Evolutionary conservation across 768 basidiomycete species (phyloP).

Genomic region (Suillus luteus): DNA sequence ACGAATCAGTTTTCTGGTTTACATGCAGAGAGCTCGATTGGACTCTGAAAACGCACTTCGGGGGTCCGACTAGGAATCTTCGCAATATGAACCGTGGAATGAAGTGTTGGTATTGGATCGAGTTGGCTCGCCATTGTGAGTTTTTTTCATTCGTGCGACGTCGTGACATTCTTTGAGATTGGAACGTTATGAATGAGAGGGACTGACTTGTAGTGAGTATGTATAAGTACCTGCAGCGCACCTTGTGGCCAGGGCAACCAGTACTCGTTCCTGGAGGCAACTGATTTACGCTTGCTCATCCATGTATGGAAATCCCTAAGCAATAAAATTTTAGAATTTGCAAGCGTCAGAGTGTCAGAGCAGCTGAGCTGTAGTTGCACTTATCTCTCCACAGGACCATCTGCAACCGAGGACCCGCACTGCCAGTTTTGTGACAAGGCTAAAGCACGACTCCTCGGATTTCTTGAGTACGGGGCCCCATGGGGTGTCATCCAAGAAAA

Average conservation of each 20-base stretch:
- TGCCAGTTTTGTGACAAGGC: background rate
- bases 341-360: background rate
- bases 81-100: slow-evolving; percentile 17
- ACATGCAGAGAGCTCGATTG: background rate
- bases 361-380: no score
- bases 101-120: slow-evolving; percentile 15
- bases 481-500: background rate
- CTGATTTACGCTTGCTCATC: background rate
- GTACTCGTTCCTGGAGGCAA: background rate
- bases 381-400: no score
- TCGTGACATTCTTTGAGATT: background rate
- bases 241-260: background rate
- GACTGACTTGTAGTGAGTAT: background rate
- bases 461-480: no score
- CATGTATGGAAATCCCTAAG: background rate
- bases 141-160: no score
- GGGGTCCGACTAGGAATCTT: slow-evolving; percentile 9
- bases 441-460: background rate
- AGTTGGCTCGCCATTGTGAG: background rate
- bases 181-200: background rate
- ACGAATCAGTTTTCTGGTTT: background rate
- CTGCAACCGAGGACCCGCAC: background rate
- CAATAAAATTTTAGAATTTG: background rate
- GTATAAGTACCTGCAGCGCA: background rate
- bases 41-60: slow-evolving; percentile 4